Conservation (phyloP, 345 rosid genomes). For the Alliaria petiolata region DNA sequence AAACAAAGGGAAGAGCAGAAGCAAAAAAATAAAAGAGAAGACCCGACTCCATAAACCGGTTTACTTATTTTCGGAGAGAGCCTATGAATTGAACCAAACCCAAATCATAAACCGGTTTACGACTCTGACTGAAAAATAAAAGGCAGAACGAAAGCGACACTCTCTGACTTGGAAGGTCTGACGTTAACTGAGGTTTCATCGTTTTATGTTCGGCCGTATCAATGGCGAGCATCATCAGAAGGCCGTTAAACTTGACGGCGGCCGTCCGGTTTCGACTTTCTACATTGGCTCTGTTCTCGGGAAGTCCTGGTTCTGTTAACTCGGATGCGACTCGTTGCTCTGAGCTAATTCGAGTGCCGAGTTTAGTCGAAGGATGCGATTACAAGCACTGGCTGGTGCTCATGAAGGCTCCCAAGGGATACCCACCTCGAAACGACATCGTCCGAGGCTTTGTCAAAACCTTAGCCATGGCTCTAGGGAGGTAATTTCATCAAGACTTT, state of each 20-base stretch:
- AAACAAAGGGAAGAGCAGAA: too few relatives aligned
- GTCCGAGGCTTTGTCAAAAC: slow-evolving; percentile 35
- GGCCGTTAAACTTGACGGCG: slow-evolving; percentile 23
- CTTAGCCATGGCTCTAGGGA: slow-evolving; percentile 37
- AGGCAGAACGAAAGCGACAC: not conserved
- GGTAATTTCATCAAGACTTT: slow-evolving; percentile 18
- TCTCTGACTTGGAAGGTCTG: not conserved
- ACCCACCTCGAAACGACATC: slow-evolving; percentile 43
- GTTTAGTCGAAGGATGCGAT: slow-evolving; percentile 45
- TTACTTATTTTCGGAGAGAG: too few relatives aligned
- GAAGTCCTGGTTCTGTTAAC: slow-evolving; percentile 11
- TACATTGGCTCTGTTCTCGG: slow-evolving; percentile 15
- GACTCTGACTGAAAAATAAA: not conserved
- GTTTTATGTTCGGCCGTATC: not conserved
- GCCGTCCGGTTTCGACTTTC: not conserved
- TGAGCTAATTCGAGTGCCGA: slow-evolving; percentile 29
- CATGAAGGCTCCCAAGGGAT: slow-evolving; percentile 44
- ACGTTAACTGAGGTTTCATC: not conserved
- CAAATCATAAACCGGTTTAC: not conserved
- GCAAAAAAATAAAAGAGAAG: too few relatives aligned
- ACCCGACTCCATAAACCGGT: too few relatives aligned
- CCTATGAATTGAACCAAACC: not conserved
- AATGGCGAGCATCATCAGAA: slow-evolving; percentile 25
- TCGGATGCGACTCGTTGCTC: slow-evolving; percentile 14
- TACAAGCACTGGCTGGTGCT: slow-evolving; percentile 46